A percentile compares a stretch with the other conserved stretches of the same genome.
phyloP scores from a whole-genome alignment of 306 rosid species.

The Betula pendula region DNA sequence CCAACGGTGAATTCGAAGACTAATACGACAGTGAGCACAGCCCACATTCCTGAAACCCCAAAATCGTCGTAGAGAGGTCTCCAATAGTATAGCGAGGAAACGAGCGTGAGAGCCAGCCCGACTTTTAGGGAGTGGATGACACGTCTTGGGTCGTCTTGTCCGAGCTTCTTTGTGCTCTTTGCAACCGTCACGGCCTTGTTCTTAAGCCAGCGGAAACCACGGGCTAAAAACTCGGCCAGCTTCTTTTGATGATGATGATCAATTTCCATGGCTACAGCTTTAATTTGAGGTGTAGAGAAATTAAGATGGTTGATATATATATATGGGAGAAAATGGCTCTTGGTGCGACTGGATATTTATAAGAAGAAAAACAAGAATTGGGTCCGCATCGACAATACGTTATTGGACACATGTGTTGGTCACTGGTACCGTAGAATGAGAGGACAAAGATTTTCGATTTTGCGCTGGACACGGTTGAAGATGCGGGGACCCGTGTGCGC shows the following conservation, averaged over 20 bases:
- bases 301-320: too few species aligned
- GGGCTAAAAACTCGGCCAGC: slow-evolving; percentile 19
- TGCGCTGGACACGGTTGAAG: too few species aligned
- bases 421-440: slow-evolving; percentile 35
- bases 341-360: slow-evolving; percentile 42
- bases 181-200: slow-evolving; percentile 36
- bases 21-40: slow-evolving; percentile 83
- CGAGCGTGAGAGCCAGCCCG: slow-evolving; percentile 84
- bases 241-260: slow-evolving; percentile 31
- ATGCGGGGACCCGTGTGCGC: too few species aligned
- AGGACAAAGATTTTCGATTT: slow-evolving; percentile 31
- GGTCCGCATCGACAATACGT: slow-evolving; percentile 21
- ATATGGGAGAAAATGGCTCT: slow-evolving; percentile 34
- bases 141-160: slow-evolving; percentile 84
- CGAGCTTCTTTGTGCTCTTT: slow-evolving; percentile 54
- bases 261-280: slow-evolving; percentile 55
- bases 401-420: slow-evolving; percentile 41
- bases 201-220: slow-evolving; percentile 24
- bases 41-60: slow-evolving; percentile 92
- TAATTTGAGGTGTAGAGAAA: slow-evolving; percentile 12
- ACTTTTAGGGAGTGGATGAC: slow-evolving; percentile 87
- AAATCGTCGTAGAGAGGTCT: slow-evolving; percentile 78
- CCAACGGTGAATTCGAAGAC: slow-evolving; percentile 88
- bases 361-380: slow-evolving; percentile 24
- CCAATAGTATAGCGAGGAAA: slow-evolving; percentile 68